Evolutionary conservation across 306 rosid species (phyloP).

Genomic region (Sicyos edulis): DNA sequence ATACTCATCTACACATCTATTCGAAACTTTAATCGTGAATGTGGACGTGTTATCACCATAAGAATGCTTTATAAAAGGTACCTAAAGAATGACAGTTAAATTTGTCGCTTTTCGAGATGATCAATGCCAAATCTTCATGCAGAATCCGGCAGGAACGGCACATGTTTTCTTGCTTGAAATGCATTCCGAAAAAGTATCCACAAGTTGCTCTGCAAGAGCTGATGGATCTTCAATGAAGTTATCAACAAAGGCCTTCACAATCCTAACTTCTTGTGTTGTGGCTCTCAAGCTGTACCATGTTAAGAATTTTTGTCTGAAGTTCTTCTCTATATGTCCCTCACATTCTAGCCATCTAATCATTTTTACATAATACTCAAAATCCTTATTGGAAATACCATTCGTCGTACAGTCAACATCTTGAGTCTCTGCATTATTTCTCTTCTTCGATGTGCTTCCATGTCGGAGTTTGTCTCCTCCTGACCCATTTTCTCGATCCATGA

Average conservation of each 20-base stretch:
- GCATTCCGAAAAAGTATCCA: slow-evolving; percentile 79
- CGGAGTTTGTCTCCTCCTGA: slow-evolving; percentile 43
- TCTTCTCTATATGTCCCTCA: slow-evolving; percentile 85
- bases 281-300: slow-evolving; percentile 97
- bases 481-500: slow-evolving; percentile 36
- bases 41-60: background rate
- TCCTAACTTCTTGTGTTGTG: slow-evolving; percentile 57
- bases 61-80: background rate
- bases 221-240: slow-evolving; percentile 73
- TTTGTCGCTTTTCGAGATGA: slow-evolving; percentile 16
- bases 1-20: background rate
- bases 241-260: slow-evolving; percentile 75
- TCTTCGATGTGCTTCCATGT: slow-evolving; percentile 73
- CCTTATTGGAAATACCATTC: slow-evolving; percentile 41
- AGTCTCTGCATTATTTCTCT: slow-evolving; percentile 46
- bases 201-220: slow-evolving; percentile 88
- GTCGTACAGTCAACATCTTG: slow-evolving; percentile 42
- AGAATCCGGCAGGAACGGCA: slow-evolving; percentile 67
- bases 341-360: slow-evolving; percentile 86
- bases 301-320: slow-evolving; percentile 87
- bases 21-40: background rate
- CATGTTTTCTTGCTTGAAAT: slow-evolving; percentile 65
- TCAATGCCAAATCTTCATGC: slow-evolving; percentile 88
- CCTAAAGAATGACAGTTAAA: slow-evolving; percentile 18
- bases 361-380: slow-evolving; percentile 86